Base-by-base conservation (phyloP, 352 stramenopile genomes). In the Globisporangium middletonii region DNA sequence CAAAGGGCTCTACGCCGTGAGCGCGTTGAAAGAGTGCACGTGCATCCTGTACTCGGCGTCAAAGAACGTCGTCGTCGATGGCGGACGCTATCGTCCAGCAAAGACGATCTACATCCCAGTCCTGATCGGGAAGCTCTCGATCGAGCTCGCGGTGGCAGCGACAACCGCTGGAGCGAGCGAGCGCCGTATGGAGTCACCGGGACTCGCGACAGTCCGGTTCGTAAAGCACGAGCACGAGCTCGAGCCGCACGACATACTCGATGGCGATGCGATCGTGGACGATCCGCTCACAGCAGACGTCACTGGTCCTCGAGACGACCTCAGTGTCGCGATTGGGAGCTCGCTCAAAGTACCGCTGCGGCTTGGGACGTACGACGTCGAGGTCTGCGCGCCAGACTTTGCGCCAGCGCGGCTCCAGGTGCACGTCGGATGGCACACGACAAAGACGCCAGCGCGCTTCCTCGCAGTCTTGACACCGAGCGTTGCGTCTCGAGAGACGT, bases 41-140 rank as follows among this genome's bases (percentile, higher is more conserved):
- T 88, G 73, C 9, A 73, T 89, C n/a, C 56, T 85, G 9, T 89
- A 87, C 52, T 89, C 79, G 2, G 72, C 75, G 9, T 71, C 75
- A 3, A 89, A 87, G 58, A 83, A 86, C 37, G 68, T 89, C 4
- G 66, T 89, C 2, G 79, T 87, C 2, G 77, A 87, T 27, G 79
- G 75, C 33, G 77, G 68, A n/a, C 66, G 79, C 4, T 81, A 83
- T 57, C 71, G 68, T 19, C 63, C 71, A 3, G 72, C 75, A 2
- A 67, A 56, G 28, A 86, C 65, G 19, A 78, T 89, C 44, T 65
- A 59, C 16, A 73, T 89, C 42, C 79, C 77, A 0, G 75, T 89
- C 12, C 58, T 89, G 6, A 69, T 89, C 8, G 73, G 75, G 18
- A 83, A 83, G 27, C 63, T 84, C 8, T 62, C 55, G 16, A 63